phyloP scores from a whole-genome alignment of 345 rosid species.

The Aurinia saxatilis region DNA sequence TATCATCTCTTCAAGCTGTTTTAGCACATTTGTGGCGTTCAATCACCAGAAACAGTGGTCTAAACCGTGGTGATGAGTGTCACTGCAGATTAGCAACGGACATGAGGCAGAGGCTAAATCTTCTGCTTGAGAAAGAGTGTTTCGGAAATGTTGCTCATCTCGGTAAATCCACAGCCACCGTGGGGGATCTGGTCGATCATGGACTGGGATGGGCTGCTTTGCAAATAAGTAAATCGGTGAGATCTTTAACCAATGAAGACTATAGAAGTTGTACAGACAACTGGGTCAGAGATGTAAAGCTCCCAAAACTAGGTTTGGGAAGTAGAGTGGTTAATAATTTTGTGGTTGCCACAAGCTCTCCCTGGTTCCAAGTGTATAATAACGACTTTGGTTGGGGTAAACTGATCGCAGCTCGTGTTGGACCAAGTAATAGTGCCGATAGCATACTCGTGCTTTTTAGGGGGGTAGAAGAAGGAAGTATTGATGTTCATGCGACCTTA shows the following conservation, averaged over 20 bases:
- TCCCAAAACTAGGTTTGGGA: not conserved
- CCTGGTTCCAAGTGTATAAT: slow-evolving; percentile 34
- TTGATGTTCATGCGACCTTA: slow-evolving; percentile 7
- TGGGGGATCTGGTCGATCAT: not conserved
- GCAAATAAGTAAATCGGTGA: not conserved
- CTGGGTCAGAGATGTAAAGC: not conserved
- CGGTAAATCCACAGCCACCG: not conserved
- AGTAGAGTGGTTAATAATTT: not conserved
- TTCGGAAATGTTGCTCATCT: not conserved
- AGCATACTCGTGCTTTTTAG: not conserved
- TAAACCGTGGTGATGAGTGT: not conserved
- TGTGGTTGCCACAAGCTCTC: slow-evolving; percentile 17
- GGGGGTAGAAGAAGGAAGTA: slow-evolving; percentile 16
- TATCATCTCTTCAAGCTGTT: slow-evolving; percentile 33
- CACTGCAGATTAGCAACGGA: slow-evolving; percentile 1
- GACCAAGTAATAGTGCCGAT: not conserved
- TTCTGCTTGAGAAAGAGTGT: slow-evolving; percentile 15
- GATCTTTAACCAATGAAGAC: slow-evolving; percentile 4
- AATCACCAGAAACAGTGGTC: not conserved
- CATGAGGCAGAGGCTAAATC: slow-evolving; percentile 16
- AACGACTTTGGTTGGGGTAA: slow-evolving; percentile 37
- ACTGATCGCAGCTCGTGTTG: slow-evolving; percentile 3
- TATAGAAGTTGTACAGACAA: not conserved
- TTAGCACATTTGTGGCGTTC: slow-evolving; percentile 21
- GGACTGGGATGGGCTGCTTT: slow-evolving; percentile 7